These are phyloP conservation scores for Biscutella laevigata DNA, from an alignment of 441 rosid species.

Conservation along the genomic window DNA sequence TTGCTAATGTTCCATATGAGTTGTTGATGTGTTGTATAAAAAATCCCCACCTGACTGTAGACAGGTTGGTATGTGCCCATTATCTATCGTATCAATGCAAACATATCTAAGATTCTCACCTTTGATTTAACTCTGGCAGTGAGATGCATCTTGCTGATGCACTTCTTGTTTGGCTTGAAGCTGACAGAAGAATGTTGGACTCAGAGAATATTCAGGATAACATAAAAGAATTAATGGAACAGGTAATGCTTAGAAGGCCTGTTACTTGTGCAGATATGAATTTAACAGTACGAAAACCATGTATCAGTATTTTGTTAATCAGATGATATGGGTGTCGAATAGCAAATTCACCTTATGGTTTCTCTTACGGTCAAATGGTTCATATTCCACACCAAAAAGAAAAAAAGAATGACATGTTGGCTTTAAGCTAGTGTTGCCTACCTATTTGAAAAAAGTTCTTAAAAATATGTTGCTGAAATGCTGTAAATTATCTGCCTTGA, in stretches of 20 bases:
- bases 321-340: neutral
- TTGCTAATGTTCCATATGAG: constrained; percentile 41
- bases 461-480: neutral
- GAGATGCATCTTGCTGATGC: constrained; percentile 70
- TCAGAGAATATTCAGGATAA: constrained; percentile 26
- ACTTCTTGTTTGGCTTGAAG: constrained; percentile 58
- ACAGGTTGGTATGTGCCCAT: constrained; percentile 41
- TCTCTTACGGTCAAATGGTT: neutral
- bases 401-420: neutral
- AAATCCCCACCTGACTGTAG: constrained; percentile 54
- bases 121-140: constrained; percentile 36
- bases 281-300: neutral
- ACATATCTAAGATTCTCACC: constrained; percentile 28
- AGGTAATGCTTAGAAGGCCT: constrained; percentile 34
- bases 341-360: neutral
- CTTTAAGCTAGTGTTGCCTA: neutral
- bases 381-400: neutral
- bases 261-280: neutral
- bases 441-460: neutral
- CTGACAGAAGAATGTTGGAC: constrained; percentile 27
- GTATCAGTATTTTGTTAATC: neutral
- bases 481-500: neutral
- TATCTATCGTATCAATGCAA: neutral
- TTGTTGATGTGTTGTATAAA: constrained; percentile 41
- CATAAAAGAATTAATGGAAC: constrained; percentile 35